phyloP scores from a whole-genome alignment of 1,284 basidiomycete species.

The Trametes versicolor region DNA sequence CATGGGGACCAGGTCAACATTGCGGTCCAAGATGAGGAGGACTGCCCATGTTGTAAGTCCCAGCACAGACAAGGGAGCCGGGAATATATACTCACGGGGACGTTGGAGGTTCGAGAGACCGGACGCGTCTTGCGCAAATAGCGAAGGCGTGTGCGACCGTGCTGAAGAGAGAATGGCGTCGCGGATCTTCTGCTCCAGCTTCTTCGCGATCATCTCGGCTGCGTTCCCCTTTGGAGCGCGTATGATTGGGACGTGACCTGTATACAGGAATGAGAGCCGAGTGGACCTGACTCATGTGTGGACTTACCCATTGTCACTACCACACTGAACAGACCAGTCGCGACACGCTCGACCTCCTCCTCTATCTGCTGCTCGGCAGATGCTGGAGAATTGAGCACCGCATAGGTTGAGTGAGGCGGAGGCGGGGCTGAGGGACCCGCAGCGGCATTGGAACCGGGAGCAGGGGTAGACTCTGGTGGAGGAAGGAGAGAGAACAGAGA shows the following conservation, averaged over 20 bases:
- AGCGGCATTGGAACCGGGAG: conserved; percentile 46
- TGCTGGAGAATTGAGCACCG: conserved; percentile 91
- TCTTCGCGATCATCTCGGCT: conserved; percentile 98
- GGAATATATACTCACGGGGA: conserved; percentile 66
- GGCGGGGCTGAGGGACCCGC: conserved; percentile 43
- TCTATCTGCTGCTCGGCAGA: conserved; percentile 94
- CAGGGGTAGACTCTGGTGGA: conserved; percentile 47
- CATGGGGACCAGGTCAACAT: conserved; percentile 95
- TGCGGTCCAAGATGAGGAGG: conserved; percentile 93
- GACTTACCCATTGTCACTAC: conserved; percentile 88
- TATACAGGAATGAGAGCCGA: not conserved
- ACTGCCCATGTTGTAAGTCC: conserved; percentile 59
- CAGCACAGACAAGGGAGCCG: conserved; percentile 1
- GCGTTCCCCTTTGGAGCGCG: conserved; percentile 96
- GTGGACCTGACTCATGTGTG: not conserved
- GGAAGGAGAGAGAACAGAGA: conserved; percentile 94
- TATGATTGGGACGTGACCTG: conserved; percentile 94
- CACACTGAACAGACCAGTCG: conserved; percentile 91
- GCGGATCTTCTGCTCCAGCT: conserved; percentile 91
- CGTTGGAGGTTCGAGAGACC: conserved; percentile 82
- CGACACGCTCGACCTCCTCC: conserved; percentile 92
- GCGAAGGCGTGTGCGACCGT: conserved; percentile 62
- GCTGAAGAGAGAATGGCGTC: conserved; percentile 91
- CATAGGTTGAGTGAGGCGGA: conserved; percentile 68
- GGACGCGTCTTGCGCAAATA: conserved; percentile 79